Conservation (phyloP, 345 rosid species). For the Alliaria petiolata region DNA sequence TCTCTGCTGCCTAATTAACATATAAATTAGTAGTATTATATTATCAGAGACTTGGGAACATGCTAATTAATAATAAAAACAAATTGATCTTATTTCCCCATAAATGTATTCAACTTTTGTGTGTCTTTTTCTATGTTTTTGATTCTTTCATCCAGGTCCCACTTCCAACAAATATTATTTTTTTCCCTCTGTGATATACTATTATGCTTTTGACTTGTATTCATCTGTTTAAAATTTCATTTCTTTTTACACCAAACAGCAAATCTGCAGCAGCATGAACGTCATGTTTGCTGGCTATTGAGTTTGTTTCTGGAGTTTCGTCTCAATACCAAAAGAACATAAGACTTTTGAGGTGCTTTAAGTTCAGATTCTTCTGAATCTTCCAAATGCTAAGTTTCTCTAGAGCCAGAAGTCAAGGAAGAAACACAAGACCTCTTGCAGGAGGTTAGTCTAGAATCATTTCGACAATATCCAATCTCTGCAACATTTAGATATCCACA, state of each 20-base stretch:
- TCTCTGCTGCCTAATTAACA: slow-evolving; percentile 20
- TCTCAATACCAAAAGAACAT: not conserved
- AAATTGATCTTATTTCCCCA: not conserved
- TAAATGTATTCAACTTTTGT: slow-evolving; percentile 13
- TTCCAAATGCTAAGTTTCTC: slow-evolving; percentile 72
- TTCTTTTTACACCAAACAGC: not conserved
- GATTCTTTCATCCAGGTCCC: slow-evolving; percentile 18
- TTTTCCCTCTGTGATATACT: not conserved
- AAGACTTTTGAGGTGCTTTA: not conserved
- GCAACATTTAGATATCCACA: not conserved
- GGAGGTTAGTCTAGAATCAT: slow-evolving; percentile 43
- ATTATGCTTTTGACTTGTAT: slow-evolving; percentile 10
- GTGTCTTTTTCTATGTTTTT: slow-evolving; percentile 8
- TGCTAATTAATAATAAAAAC: not conserved
- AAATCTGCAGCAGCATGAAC: slow-evolving; percentile 16
- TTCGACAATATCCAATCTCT: not conserved
- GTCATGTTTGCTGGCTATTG: slow-evolving; percentile 16
- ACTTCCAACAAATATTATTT: slow-evolving; percentile 15
- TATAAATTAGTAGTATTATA: not conserved
- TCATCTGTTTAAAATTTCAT: not conserved
- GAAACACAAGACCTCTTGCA: slow-evolving; percentile 62
- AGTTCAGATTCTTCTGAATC: slow-evolving; percentile 18
- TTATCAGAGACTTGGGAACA: not conserved
- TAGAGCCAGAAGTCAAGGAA: slow-evolving; percentile 71
- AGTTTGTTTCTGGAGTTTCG: not conserved